Percentiles rank a stretch among this genome's conserved stretches.
phyloP scores from a whole-genome alignment of 2,329 filamentous ascomycete species.

The Curvularia eragrostidis region DNA sequence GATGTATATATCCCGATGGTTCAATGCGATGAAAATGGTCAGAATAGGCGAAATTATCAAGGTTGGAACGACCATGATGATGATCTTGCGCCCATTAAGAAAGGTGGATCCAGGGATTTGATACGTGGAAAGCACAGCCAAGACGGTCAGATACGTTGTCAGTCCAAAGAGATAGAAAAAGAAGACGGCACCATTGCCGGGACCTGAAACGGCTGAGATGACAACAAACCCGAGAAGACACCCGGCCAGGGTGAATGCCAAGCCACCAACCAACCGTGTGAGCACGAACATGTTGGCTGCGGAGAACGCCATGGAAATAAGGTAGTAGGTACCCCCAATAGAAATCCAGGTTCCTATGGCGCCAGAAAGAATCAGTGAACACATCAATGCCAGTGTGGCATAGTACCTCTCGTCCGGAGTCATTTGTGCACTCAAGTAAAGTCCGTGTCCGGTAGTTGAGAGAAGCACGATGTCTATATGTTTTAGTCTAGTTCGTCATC shows the following conservation, averaged over 20 bases:
- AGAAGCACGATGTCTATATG: conserved; percentile 62
- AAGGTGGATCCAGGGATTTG: conserved; percentile 62
- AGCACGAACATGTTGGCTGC: conserved; percentile 63
- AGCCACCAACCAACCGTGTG: conserved; percentile 59
- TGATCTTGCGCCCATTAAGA: conserved; percentile 63
- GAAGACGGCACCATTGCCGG: conserved; percentile 62
- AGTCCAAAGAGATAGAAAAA: conserved; percentile 65
- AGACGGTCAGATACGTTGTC: conserved; percentile 64
- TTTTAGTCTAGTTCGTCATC: conserved; percentile 15
- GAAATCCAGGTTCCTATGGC: conserved; percentile 69
- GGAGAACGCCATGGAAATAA: conserved; percentile 63
- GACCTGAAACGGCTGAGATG: conserved; percentile 54
- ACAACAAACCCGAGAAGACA: conserved; percentile 61
- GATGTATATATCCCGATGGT: conserved; percentile 61
- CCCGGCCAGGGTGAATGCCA: conserved; percentile 59
- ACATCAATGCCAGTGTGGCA: conserved; percentile 65
- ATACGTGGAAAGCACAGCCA: conserved; percentile 56
- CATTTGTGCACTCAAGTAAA: conserved; percentile 68
- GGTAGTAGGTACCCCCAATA: conserved; percentile 68
- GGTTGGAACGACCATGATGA: conserved; percentile 63
- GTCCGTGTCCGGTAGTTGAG: conserved; percentile 64
- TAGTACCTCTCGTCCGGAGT: conserved; percentile 55
- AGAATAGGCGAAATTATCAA: conserved; percentile 64
- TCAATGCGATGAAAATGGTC: conserved; percentile 58
- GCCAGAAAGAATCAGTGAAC: conserved; percentile 65